Conservation (phyloP, 495 filamentous ascomycete species). For the Xylaria grammica region DNA sequence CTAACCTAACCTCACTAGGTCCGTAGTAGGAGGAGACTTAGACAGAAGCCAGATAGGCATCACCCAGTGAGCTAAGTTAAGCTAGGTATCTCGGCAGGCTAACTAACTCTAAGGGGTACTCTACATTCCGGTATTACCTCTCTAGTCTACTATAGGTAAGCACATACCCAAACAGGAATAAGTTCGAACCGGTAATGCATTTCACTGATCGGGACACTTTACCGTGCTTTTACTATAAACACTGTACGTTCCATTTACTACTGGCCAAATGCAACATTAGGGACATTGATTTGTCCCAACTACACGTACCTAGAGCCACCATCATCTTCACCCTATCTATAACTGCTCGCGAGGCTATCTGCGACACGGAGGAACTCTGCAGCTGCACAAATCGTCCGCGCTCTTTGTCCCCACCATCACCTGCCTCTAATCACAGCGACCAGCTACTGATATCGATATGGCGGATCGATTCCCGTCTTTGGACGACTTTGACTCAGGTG, state of each 20-base stretch:
- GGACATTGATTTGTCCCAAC: constrained; percentile 3
- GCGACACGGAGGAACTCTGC: neutral
- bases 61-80: neutral
- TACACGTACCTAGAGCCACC: neutral
- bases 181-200: too few relatives aligned
- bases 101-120: too few relatives aligned
- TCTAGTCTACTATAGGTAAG: too few relatives aligned
- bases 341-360: neutral
- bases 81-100: neutral
- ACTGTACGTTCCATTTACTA: neutral
- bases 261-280: constrained; percentile 17
- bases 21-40: too few relatives aligned
- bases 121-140: too few relatives aligned
- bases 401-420: neutral
- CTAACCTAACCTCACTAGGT: too few relatives aligned
- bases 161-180: too few relatives aligned
- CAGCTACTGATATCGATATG: constrained; percentile 59
- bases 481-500: constrained; percentile 93
- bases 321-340: neutral
- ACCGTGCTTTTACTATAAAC: constrained; percentile 6
- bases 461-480: constrained; percentile 95
- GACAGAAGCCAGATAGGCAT: too few relatives aligned
- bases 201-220: too few relatives aligned
- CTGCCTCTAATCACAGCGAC: constrained; percentile 2
- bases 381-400: neutral